Evolutionary conservation across 1,139 yeast species (phyloP).

Genomic region (Pneumocystis sp.): DNA sequence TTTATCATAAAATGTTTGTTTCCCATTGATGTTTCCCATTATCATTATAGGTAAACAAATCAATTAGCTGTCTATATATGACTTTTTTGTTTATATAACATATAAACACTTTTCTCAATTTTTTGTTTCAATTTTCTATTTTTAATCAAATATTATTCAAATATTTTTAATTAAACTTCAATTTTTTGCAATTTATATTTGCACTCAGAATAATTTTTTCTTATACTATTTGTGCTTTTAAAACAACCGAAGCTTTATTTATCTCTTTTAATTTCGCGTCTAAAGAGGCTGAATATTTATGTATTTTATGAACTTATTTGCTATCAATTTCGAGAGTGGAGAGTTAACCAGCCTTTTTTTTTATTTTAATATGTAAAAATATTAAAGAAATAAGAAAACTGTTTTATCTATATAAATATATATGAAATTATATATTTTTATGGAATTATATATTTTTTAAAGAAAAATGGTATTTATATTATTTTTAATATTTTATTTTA

Average conservation of each 20-base stretch:
- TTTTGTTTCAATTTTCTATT: no score
- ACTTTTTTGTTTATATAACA: no score
- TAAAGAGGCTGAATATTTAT: not conserved
- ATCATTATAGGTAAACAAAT: not conserved
- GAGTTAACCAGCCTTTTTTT: not conserved
- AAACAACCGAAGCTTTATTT: no score
- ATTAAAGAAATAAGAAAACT: not conserved
- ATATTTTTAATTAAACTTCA: no score
- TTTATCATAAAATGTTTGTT: not conserved
- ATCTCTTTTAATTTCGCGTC: not conserved
- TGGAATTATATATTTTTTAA: no score
- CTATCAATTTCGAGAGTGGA: not conserved
- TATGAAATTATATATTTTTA: no score
- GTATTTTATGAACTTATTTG: not conserved
- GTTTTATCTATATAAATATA: not conserved
- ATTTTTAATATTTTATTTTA: no score
- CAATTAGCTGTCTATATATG: not conserved
- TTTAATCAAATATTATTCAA: no score
- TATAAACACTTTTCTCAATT: no score
- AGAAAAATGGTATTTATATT: not conserved
- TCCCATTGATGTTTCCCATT: not conserved
- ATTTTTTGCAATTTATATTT: no score
- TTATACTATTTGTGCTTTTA: not conserved
- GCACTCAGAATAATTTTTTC: not conserved
- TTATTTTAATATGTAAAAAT: not conserved